A percentile compares a stretch with the other conserved stretches of the same genome.
Evolutionary conservation across 2,329 filamentous ascomycete genomes (phyloP).

Genomic region (Epichloe amarillans): DNA sequence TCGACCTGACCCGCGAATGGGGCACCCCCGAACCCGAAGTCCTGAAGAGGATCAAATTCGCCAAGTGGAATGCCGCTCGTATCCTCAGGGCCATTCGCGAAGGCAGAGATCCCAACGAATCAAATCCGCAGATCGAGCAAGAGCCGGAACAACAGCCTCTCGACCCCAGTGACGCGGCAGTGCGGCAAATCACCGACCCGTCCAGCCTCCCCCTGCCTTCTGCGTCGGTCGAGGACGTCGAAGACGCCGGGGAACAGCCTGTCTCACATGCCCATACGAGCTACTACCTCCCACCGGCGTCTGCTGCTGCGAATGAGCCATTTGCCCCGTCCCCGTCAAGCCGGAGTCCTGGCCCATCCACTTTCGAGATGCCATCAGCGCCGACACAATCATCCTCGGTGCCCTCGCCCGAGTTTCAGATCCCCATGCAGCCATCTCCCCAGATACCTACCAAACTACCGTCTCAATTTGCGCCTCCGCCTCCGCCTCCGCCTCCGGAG

Average conservation of each 20-base stretch:
- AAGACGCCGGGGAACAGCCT: conserved; percentile 28
- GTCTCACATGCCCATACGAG: conserved; percentile 11
- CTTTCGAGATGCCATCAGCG: conserved; percentile 11
- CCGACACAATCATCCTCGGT: conserved; percentile 9
- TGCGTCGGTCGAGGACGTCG: conserved; percentile 39
- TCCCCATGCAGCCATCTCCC: conserved; percentile 17
- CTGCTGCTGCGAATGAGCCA: conserved; percentile 10
- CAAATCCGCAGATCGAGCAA: conserved; percentile 55
- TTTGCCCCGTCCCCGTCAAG: conserved; percentile 24
- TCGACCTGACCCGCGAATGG: conserved; percentile 82
- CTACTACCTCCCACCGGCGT: conserved; percentile 20
- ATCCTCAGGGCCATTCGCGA: conserved; percentile 86
- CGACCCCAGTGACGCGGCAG: conserved; percentile 53
- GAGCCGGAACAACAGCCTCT: conserved; percentile 29
- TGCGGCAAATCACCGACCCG: conserved; percentile 31
- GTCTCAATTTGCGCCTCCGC: conserved; percentile 11
- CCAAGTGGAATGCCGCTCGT: conserved; percentile 86
- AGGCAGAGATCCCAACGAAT: conserved; percentile 81
- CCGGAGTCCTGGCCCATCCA: conserved; percentile 12
- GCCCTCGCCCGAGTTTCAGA: conserved; percentile 7
- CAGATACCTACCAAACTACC: conserved; percentile 15
- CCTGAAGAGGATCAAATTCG: conserved; percentile 81
- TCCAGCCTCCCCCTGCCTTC: conserved; percentile 24
- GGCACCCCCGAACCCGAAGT: conserved; percentile 63
- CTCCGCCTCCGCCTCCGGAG: conserved; percentile 11